Conservation (phyloP, 495 filamentous ascomycete species). For the Beverwykella pulmonaria region DNA sequence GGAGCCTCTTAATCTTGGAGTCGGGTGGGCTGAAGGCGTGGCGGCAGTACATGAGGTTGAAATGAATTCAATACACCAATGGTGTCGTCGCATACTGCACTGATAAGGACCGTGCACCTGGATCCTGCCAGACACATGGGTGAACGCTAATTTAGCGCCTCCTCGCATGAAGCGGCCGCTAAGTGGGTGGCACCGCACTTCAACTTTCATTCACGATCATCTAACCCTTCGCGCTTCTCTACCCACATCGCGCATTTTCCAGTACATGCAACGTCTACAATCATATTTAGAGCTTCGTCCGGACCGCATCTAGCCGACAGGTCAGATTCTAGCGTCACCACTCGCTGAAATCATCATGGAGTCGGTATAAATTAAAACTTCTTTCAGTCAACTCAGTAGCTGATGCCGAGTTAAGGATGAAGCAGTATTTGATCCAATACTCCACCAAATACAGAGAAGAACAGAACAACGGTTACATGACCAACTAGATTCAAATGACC, state of each 20-base stretch:
- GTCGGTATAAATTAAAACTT: no score
- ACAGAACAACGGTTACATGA: no score
- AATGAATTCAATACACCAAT: neutral
- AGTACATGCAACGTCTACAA: no score
- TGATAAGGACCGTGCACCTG: conserved; percentile 1
- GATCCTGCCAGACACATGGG: neutral
- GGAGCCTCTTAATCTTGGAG: neutral
- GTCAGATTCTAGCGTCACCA: no score
- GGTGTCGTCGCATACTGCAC: neutral
- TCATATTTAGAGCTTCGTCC: no score
- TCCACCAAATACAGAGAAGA: no score
- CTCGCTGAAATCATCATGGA: no score
- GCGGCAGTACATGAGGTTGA: neutral
- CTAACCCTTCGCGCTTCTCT: neutral
- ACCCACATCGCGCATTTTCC: neutral
- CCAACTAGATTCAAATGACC: neutral
- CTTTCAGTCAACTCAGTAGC: no score
- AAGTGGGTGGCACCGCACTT: neutral
- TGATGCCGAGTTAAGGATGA: no score
- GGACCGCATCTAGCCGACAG: no score
- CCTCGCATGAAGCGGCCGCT: neutral
- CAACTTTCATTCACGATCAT: neutral
- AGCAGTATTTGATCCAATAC: no score
- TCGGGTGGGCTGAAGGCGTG: neutral
- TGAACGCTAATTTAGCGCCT: conserved; percentile 3